A percentile compares a stretch with the other conserved stretches of the same genome.
phyloP scores from a whole-genome alignment of 192 early-diverging fungal species.

The Mortierella alpina region DNA sequence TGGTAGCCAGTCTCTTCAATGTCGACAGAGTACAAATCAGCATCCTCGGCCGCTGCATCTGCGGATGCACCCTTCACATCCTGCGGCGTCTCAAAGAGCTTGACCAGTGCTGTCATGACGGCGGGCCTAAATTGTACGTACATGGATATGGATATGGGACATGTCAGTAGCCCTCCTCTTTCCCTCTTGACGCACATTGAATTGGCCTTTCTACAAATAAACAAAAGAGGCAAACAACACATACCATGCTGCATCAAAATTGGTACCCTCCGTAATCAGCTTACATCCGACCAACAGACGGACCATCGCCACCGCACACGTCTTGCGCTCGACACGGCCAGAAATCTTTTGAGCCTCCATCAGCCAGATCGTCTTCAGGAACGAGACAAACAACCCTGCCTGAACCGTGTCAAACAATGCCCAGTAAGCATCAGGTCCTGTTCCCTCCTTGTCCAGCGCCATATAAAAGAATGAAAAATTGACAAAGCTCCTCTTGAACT shows the following conservation, averaged over 20 bases:
- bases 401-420: conserved; percentile 41
- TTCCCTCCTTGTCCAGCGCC: conserved; percentile 69
- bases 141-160: conserved; percentile 3
- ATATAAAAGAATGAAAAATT: conserved; percentile 75
- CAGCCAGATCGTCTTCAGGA: conserved; percentile 73
- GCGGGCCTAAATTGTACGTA: conserved; percentile 55
- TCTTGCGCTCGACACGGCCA: conserved; percentile 69
- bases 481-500: conserved; percentile 74
- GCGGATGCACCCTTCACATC: conserved; percentile 52
- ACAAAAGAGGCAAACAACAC: conserved; percentile 7
- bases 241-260: conserved; percentile 60
- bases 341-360: conserved; percentile 70
- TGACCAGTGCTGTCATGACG: conserved; percentile 61
- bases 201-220: not conserved
- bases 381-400: conserved; percentile 69
- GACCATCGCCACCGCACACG: conserved; percentile 71
- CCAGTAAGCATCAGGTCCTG: conserved; percentile 64
- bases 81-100: conserved; percentile 70
- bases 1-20: conserved; percentile 84
- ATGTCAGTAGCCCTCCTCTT: not conserved
- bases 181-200: not conserved
- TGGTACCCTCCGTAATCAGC: conserved; percentile 64
- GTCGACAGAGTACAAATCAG: conserved; percentile 76
- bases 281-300: conserved; percentile 69
- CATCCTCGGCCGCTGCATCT: conserved; percentile 66